Percentiles rank a stretch among this genome's conserved stretches.
phyloP scores from a whole-genome alignment of 2,329 filamentous ascomycete species.

The Amphichorda felina region DNA sequence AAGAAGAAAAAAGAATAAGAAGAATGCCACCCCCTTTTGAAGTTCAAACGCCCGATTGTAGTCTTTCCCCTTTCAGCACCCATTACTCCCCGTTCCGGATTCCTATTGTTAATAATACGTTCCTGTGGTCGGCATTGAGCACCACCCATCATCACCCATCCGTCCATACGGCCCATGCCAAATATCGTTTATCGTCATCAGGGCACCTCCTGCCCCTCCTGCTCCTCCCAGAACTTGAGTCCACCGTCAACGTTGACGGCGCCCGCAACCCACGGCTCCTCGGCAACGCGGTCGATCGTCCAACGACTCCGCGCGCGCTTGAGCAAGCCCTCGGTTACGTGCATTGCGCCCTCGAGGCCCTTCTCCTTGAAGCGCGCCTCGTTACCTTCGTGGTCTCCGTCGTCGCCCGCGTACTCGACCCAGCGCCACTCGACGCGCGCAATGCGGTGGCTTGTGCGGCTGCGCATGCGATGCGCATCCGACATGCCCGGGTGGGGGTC shows the following conservation, averaged over 20 bases:
- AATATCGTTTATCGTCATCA: conserved; percentile 4
- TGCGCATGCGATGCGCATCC: conserved; percentile 64
- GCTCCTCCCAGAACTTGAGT: conserved; percentile 46
- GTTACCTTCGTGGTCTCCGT: conserved; percentile 76
- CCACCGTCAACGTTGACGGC: conserved; percentile 59
- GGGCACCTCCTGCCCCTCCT: conserved; percentile 40
- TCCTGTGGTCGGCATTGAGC: too few species aligned
- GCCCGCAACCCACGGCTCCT: conserved; percentile 62
- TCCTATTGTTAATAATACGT: too few species aligned
- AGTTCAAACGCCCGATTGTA: too few species aligned
- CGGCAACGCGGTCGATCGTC: conserved; percentile 60
- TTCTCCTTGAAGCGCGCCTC: conserved; percentile 47
- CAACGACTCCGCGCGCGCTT: conserved; percentile 73
- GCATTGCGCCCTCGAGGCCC: conserved; percentile 62
- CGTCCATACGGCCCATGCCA: too few species aligned
- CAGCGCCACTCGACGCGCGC: conserved; percentile 93
- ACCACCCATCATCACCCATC: too few species aligned
- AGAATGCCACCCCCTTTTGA: too few species aligned
- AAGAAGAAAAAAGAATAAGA: too few species aligned
- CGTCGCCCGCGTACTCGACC: conserved; percentile 72
- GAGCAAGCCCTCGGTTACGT: conserved; percentile 72
- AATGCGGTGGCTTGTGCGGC: conserved; percentile 84
- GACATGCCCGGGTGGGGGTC: conserved; percentile 76
- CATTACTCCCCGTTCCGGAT: too few species aligned
- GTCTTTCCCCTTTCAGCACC: too few species aligned